These are phyloP conservation scores for Sporothrix schenckii DNA, from an alignment of 2,329 filamentous ascomycete species.

Conservation along the genomic window DNA sequence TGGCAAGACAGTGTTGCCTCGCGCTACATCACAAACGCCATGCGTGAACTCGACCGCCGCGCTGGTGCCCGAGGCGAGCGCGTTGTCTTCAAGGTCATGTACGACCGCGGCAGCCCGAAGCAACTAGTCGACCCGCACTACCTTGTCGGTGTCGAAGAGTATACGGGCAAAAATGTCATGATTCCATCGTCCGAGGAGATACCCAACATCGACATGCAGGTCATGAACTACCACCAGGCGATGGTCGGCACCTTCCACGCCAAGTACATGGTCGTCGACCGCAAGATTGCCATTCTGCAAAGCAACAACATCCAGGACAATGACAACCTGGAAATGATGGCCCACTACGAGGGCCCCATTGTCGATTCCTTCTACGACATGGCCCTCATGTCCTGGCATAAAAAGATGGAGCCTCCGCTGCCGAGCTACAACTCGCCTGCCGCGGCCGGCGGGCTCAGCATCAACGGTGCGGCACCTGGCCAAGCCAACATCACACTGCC, in stretches of 20 bases:
- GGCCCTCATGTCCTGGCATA: slow-evolving; percentile 72
- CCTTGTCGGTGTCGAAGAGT: slow-evolving; percentile 60
- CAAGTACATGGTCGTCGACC: slow-evolving; percentile 78
- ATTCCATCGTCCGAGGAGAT: slow-evolving; percentile 67
- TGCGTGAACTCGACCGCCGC: slow-evolving; percentile 68
- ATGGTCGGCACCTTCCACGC: slow-evolving; percentile 74
- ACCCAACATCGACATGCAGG: slow-evolving; percentile 70
- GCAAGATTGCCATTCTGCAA: slow-evolving; percentile 69
- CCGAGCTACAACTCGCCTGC: slow-evolving; percentile 59
- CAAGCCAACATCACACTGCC: neutral
- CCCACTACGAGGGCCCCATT: slow-evolving; percentile 73
- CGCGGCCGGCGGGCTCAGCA: slow-evolving; percentile 39
- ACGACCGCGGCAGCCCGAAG: slow-evolving; percentile 68
- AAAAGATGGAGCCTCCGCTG: slow-evolving; percentile 60
- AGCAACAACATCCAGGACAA: slow-evolving; percentile 82
- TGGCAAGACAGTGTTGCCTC: slow-evolving; percentile 73
- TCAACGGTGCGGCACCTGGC: neutral
- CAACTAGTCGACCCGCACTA: slow-evolving; percentile 70
- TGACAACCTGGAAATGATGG: slow-evolving; percentile 80
- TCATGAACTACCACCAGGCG: slow-evolving; percentile 72
- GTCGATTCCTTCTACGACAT: slow-evolving; percentile 77
- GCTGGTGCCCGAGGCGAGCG: slow-evolving; percentile 60
- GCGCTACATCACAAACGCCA: slow-evolving; percentile 66
- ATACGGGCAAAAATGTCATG: slow-evolving; percentile 59
- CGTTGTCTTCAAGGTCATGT: slow-evolving; percentile 73